Conservation (phyloP, 2,329 filamentous ascomycete species). For the Sordariomycetes sp. region DNA sequence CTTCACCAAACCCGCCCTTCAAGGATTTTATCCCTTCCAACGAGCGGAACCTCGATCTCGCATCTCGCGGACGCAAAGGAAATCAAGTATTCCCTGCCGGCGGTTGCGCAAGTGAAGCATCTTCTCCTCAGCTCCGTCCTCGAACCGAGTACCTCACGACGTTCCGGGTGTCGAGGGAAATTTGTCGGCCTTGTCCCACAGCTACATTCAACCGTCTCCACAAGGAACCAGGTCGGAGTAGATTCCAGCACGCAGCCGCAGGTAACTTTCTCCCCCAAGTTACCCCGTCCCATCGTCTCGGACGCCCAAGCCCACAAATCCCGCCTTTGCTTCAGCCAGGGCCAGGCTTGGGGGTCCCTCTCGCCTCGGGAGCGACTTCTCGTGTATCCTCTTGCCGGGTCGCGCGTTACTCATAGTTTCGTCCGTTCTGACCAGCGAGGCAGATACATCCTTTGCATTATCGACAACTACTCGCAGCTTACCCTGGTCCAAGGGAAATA, state of each 20-base stretch:
- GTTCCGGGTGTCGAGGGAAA: background rate
- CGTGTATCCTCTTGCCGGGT: conserved; percentile 1
- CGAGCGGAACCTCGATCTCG: background rate
- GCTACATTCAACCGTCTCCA: conserved; percentile 2
- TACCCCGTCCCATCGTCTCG: background rate
- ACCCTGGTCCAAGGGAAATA: conserved; percentile 13
- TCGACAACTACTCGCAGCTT: conserved; percentile 2
- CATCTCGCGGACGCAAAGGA: background rate
- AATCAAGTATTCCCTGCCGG: background rate
- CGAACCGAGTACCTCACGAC: background rate
- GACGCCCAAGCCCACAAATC: background rate
- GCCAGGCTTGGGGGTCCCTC: background rate
- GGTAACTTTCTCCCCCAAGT: conserved; percentile 2
- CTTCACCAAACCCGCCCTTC: background rate
- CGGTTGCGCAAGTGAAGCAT: background rate
- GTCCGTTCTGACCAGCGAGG: conserved; percentile 1
- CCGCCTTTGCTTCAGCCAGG: background rate
- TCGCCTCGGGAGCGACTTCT: background rate
- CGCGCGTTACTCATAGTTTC: conserved; percentile 1
- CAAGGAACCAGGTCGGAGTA: conserved; percentile 4
- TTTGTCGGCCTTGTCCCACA: conserved; percentile 3
- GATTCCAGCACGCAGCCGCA: conserved; percentile 5
- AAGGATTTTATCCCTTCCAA: background rate
- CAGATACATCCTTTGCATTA: conserved; percentile 1
- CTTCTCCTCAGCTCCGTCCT: background rate